These are phyloP conservation scores for Boletus tylopilopsis DNA, from an alignment of 768 basidiomycete species.

Conservation along the genomic window DNA sequence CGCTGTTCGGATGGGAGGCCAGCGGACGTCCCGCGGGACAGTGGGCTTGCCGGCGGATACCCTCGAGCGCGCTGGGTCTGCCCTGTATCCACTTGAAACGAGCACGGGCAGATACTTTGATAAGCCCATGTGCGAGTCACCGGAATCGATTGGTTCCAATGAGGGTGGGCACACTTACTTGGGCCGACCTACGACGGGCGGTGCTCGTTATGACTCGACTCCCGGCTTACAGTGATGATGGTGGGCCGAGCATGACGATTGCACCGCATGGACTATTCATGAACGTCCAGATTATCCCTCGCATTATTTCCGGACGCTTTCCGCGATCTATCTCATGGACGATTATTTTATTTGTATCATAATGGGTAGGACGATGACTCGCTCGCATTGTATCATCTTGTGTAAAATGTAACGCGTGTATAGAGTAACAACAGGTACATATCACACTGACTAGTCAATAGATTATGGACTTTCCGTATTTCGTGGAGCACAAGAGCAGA, in stretches of 20 bases:
- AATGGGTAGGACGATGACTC: slow-evolving; percentile 1
- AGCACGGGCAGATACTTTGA: slow-evolving; percentile 2
- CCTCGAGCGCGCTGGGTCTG: not conserved
- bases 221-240: not conserved
- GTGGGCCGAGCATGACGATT: not conserved
- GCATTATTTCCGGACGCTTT: not conserved
- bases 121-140: slow-evolving; percentile 22
- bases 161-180: not conserved
- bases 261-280: not conserved
- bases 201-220: not conserved
- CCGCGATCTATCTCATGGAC: not conserved
- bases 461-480: no score
- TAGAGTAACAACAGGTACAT: not conserved
- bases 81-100: not conserved
- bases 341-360: slow-evolving; percentile 1
- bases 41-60: not conserved
- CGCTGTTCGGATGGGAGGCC: not conserved
- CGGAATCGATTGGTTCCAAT: slow-evolving; percentile 10
- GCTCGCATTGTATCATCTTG: not conserved
- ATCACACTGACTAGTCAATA: not conserved
- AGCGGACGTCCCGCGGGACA: not conserved
- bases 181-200: not conserved
- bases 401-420: no score
- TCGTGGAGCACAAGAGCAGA: no score
- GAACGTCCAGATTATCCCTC: not conserved